Percentiles rank a stretch among this genome's conserved stretches.
Evolutionary conservation across 495 filamentous ascomycete genomes (phyloP).

Genomic region (Tuber microsphaerosporum): DNA sequence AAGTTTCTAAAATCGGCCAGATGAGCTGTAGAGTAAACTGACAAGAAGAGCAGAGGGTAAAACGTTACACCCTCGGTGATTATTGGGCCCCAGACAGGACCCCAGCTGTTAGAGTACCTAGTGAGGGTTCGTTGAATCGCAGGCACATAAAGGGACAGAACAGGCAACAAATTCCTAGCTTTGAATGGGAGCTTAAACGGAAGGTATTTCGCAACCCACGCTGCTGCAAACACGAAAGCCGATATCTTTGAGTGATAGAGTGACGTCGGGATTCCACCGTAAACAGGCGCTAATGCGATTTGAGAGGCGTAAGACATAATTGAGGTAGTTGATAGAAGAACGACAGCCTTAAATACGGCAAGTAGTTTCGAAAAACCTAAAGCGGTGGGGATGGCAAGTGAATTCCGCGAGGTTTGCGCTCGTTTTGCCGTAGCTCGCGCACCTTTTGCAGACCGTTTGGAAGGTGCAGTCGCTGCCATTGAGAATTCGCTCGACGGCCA

Average conservation of each 20-base stretch:
- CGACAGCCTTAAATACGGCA: conserved; percentile 37
- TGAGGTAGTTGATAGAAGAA: conserved; percentile 61
- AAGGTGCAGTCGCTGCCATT: conserved; percentile 9
- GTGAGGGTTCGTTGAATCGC: conserved; percentile 62
- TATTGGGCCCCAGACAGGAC: conserved; percentile 63
- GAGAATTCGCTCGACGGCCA: not conserved
- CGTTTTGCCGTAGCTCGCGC: conserved; percentile 14
- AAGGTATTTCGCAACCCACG: conserved; percentile 55
- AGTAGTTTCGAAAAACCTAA: not conserved
- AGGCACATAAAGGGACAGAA: conserved; percentile 68
- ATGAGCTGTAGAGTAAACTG: conserved; percentile 55
- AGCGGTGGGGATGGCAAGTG: not conserved
- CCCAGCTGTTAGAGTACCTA: conserved; percentile 56
- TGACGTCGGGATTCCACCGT: conserved; percentile 68
- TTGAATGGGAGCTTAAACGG: conserved; percentile 45
- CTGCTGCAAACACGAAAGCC: conserved; percentile 54
- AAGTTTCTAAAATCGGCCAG: conserved; percentile 17
- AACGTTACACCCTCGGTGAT: conserved; percentile 65
- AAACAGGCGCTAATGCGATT: conserved; percentile 71
- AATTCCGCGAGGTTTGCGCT: conserved; percentile 10
- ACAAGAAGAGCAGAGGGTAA: conserved; percentile 64
- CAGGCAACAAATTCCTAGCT: conserved; percentile 51
- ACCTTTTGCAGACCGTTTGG: conserved; percentile 18
- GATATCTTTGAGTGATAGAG: conserved; percentile 64
- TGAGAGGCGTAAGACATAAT: conserved; percentile 67